A percentile compares a stretch with the other conserved stretches of the same genome.
Evolutionary conservation across 2,329 filamentous ascomycete species (phyloP).

Genomic region (Aspergillus niger): DNA sequence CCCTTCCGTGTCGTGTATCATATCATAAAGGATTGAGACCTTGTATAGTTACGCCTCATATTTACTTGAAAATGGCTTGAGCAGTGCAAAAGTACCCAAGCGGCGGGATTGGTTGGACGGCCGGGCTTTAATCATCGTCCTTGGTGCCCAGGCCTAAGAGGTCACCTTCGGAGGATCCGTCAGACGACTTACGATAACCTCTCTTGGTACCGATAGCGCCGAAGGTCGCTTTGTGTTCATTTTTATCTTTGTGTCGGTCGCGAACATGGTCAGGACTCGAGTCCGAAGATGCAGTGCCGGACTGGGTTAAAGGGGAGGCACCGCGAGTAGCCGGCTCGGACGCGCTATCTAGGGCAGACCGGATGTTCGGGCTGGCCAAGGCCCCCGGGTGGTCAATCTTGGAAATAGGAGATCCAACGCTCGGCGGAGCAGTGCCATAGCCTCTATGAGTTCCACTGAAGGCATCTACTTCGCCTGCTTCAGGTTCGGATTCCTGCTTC

Average conservation of each 20-base stretch:
- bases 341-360: constrained; percentile 12
- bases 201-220: constrained; percentile 21
- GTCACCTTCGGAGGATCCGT: constrained; percentile 21
- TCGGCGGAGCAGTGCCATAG: constrained; percentile 15
- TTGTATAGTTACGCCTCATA: background rate
- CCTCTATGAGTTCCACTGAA: constrained; percentile 12
- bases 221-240: constrained; percentile 9
- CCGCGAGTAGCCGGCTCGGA: constrained; percentile 23
- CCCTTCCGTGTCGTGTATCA: background rate
- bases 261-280: constrained; percentile 19
- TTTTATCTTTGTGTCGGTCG: constrained; percentile 11
- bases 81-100: background rate
- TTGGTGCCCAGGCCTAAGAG: constrained; percentile 14
- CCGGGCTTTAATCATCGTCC: background rate
- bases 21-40: background rate
- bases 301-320: constrained; percentile 21
- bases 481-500: constrained; percentile 5
- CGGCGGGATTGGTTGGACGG: background rate
- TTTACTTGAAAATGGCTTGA: background rate
- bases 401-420: constrained; percentile 17
- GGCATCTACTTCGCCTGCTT: constrained; percentile 9
- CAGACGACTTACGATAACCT: constrained; percentile 13
- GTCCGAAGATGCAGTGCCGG: constrained; percentile 17
- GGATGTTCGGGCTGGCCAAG: constrained; percentile 16
- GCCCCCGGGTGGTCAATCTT: constrained; percentile 14